Evolutionary conservation across 192 early-diverging fungal species (phyloP).

Genomic region (Coemansia asiatica): DNA sequence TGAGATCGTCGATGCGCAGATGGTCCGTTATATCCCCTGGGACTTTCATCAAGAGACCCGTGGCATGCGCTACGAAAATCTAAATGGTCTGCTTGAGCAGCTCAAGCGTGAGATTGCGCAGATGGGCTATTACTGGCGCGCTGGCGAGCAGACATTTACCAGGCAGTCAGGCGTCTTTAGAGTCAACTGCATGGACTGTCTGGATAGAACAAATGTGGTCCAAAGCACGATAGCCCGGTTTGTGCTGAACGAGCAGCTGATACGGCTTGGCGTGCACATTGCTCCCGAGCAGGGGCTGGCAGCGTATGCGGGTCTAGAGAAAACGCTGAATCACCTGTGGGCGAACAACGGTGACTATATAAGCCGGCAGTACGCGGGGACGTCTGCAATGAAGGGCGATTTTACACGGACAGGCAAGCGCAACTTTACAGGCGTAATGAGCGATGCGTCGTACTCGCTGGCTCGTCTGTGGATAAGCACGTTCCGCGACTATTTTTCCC

Average conservation of each 20-base stretch:
- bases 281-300: conserved; percentile 66
- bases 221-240: conserved; percentile 66
- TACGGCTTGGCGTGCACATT: conserved; percentile 66
- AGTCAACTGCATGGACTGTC: conserved; percentile 97
- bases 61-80: conserved; percentile 89
- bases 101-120: conserved; percentile 66
- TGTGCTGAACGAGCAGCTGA: conserved; percentile 65
- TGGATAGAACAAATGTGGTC: conserved; percentile 95
- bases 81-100: conserved; percentile 71
- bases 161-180: conserved; percentile 61
- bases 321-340: conserved; percentile 68
- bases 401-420: conserved; percentile 76
- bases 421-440: conserved; percentile 71
- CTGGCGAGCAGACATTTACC: conserved; percentile 25
- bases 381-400: conserved; percentile 76
- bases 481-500: conserved; percentile 72
- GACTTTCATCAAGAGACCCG: conserved; percentile 93
- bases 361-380: conserved; percentile 75
- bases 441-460: conserved; percentile 75
- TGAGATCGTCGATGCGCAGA: conserved; percentile 38
- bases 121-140: conserved; percentile 59
- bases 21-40: conserved; percentile 75
- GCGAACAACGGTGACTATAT: conserved; percentile 82
- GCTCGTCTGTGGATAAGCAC: conserved; percentile 75
- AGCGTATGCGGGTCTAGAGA: conserved; percentile 65